These are phyloP conservation scores for Maudiozyma barnettii DNA, from an alignment of 805 yeast species.

Conservation along the genomic window DNA sequence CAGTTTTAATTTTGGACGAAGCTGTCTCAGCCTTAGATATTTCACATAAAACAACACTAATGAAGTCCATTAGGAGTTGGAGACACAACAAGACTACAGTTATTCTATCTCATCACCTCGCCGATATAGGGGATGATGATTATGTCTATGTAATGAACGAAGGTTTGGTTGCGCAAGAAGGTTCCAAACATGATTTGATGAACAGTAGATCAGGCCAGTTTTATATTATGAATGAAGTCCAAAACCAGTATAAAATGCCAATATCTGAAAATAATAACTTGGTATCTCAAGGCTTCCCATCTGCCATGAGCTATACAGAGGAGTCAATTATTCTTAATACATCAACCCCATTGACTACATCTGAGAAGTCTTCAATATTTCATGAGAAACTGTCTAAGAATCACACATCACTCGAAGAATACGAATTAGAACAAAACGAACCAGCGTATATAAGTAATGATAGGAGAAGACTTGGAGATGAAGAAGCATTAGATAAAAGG, in stretches of 20 bases:
- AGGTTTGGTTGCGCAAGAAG: conserved; percentile 46
- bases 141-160: conserved; percentile 47
- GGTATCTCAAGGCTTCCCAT: background rate
- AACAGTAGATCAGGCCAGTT: conserved; percentile 7
- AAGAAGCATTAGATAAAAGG: background rate
- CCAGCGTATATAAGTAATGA: background rate
- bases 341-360: background rate
- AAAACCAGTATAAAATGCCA: background rate
- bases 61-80: conserved; percentile 46
- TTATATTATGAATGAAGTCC: conserved; percentile 5
- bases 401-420: background rate
- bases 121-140: conserved; percentile 49
- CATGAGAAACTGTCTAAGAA: background rate
- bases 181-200: conserved; percentile 31
- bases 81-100: conserved; percentile 67
- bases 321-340: no score
- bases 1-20: conserved; percentile 78
- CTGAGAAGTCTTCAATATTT: no score
- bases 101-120: conserved; percentile 67
- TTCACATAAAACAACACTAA: conserved; percentile 35
- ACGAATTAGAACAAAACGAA: background rate
- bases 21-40: conserved; percentile 73
- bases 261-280: no score
- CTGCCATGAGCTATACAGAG: background rate
- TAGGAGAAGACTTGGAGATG: background rate